Base-by-base conservation (phyloP, 108 stramenopile species). In the Nitzschia sp. region DNA sequence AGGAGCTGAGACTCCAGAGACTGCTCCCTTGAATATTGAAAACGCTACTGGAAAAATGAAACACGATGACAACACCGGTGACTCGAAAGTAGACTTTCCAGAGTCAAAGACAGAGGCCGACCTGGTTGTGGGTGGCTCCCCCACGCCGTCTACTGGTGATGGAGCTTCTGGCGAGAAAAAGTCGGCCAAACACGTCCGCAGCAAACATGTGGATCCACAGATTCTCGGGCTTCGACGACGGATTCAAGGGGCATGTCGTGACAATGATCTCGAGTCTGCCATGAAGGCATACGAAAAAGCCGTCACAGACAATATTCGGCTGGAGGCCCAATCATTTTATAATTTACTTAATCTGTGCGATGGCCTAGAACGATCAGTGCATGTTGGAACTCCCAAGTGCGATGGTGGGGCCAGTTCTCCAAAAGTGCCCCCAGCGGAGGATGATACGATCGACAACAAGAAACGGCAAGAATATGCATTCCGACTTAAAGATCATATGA, bases 311-410 rank as follows among this genome's bases (percentile, higher is more conserved):
- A 32, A 48, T 5, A 73, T 87, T 8, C 57, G 55, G 26, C 30
- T 94, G 21, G 93, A 94, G 57, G 71, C 90, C 2, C 88, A 94
- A 57, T 71, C 79, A 3, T 88, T 86, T 72, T 94, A 92, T 70
- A 90, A 89, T 73, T 47, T 94, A 9, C 46, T 94, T 41, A 90
- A 83, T 79, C 62, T 94, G 32, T 94, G 93, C 67, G 93, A 86
- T 61, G 90, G 93, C 53, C 75, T 81, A 60, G 76, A 66, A 55
- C 72, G 73, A 66, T 21, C 50, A 53, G 67, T 87, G 9, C 93
- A 94, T 74, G 76, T 94, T 1, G 93, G 93, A 25, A 90, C 89
- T 28, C 90, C 90, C 27, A 83, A 75, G 47, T 35, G 29, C 53
- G 17, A 0, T 27, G 22, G 45, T 16, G 46, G 34, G 30, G 11